Base-by-base conservation (phyloP, 2,329 filamentous ascomycete genomes). In the Alternaria atra region DNA sequence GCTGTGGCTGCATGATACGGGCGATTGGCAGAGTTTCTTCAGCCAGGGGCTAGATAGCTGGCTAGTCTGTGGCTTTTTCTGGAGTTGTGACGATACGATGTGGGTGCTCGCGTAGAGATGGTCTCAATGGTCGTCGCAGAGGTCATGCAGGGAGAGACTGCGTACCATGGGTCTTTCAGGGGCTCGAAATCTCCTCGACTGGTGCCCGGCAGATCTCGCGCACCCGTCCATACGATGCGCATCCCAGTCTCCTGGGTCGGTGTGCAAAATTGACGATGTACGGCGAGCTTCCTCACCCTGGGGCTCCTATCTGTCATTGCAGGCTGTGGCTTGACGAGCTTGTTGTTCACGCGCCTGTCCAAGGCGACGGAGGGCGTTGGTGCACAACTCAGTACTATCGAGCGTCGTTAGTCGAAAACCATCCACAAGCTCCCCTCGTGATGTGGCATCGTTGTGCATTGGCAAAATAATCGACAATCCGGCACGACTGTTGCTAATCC, bases 131-230 rank as follows among this genome's bases (percentile, higher is more conserved):
- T 27, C 29, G 47, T 61, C 30, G 52, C 40, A 52, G 34, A 57
- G 20, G 37, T 39, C 40, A 52, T 61, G 58, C 58, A 61, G 54
- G 58, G 54, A 43, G 27, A 37, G n/a, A 23, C 8, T 43, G 32
- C 40, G 53, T 60, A 56, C 52, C 52, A 34, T 57, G 58, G 53
- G 29, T 42, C 39, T 35, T 17, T 20, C 34, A 52, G 29, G 32
- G 40, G 30, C 34, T 27, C 32, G 25, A 17, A 17, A 20, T 17
- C n/a, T 17, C 43, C 12, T 32, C 23, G 8, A 40, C 51, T 46
- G 40, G 42, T 53, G 34, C 34, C 44, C 34, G 44, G 53, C 53
- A 35, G 25, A 40, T 50, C 20, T 51, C 39, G 27, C 25, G 43
- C 29, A 35, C 25, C 40, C 30, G 13, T 25, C 44, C 20, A 29